phyloP scores from a whole-genome alignment of 768 basidiomycete genomes.

The Sutorius australiensis region DNA sequence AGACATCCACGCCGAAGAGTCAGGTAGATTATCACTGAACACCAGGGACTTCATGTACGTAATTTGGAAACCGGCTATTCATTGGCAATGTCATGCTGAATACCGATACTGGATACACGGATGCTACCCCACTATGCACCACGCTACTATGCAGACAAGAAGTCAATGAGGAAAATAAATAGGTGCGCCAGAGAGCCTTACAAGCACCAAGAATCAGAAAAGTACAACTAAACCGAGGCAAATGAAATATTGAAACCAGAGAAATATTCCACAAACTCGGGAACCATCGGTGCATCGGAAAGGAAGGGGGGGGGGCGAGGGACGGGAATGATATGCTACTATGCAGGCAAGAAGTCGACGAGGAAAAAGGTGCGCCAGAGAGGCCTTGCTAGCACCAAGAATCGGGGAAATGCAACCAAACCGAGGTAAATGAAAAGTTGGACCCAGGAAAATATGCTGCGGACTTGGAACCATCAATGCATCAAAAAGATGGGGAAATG shows the following conservation, averaged over 20 bases:
- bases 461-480: no score
- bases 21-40: no score
- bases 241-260: background rate
- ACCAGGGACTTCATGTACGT: no score
- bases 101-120: background rate
- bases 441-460: background rate
- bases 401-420: background rate
- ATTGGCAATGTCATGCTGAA: background rate
- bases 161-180: background rate
- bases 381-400: conserved; percentile 1
- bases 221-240: background rate
- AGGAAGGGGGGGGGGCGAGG: background rate
- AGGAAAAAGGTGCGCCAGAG: background rate
- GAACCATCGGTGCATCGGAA: no score
- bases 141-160: background rate
- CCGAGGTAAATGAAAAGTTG: background rate
- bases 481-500: no score
- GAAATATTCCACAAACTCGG: background rate
- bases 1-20: no score
- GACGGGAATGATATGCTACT: background rate
- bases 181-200: background rate
- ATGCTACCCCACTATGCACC: no score
- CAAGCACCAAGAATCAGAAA: background rate
- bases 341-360: background rate
- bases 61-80: no score